These are phyloP conservation scores for Coffea canephora DNA, from an alignment of 257 asterid species.

Conservation along the genomic window DNA sequence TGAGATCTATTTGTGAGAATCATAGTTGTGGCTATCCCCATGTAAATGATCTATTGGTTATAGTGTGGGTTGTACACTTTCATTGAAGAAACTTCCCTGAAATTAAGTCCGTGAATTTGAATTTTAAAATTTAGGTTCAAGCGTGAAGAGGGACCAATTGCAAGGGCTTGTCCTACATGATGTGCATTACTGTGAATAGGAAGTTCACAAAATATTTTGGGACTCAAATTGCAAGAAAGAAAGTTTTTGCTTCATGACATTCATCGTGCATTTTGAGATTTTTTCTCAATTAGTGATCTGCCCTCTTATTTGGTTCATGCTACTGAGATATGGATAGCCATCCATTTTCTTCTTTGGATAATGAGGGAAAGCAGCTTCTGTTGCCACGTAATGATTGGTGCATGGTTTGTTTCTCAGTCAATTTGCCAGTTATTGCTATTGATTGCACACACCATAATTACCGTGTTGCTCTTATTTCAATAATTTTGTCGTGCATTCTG, in stretches of 20 bases:
- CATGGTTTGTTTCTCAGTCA: not conserved
- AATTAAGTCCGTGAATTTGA: not conserved
- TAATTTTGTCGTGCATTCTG: slow-evolving; percentile 9
- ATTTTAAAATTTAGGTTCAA: not conserved
- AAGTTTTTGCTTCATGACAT: not conserved
- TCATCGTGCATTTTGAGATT: not conserved
- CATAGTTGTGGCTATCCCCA: not conserved
- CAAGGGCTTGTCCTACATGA: not conserved
- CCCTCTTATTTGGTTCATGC: not conserved
- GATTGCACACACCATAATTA: not conserved
- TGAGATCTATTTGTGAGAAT: not conserved
- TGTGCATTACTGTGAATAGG: not conserved
- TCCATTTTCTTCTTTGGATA: not conserved
- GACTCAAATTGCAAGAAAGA: not conserved
- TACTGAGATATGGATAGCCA: not conserved
- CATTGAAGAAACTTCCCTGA: not conserved
- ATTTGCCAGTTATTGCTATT: not conserved
- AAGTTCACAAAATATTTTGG: not conserved
- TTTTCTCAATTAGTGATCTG: not conserved
- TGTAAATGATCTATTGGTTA: not conserved
- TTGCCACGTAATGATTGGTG: slow-evolving; percentile 3
- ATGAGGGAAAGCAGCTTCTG: slow-evolving; percentile 13
- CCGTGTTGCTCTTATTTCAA: slow-evolving; percentile 20
- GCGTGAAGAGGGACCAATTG: not conserved
- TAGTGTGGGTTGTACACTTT: not conserved